A percentile compares a stretch with the other conserved stretches of the same genome.
phyloP scores from a whole-genome alignment of 1,284 basidiomycete species.

The Ceratobasidium theobromae region DNA sequence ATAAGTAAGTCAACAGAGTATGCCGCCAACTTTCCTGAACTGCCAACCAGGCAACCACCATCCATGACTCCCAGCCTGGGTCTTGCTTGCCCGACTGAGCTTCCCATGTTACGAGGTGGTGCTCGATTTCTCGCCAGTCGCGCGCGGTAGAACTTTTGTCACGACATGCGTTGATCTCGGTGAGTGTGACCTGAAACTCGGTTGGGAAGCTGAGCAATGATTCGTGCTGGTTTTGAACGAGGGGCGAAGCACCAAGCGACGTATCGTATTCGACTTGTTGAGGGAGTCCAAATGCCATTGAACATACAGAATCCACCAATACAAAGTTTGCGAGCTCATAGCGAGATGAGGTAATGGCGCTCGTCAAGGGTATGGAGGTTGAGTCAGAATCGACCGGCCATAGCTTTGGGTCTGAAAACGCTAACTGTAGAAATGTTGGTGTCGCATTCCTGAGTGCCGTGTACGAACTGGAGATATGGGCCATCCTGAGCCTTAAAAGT shows the following conservation, averaged over 20 bases:
- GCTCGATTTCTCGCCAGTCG: neutral
- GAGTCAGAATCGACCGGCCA: neutral
- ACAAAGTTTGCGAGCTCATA: slow-evolving; percentile 4
- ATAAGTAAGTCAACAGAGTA: neutral
- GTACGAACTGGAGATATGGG: neutral
- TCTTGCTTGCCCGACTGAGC: neutral
- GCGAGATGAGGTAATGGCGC: neutral
- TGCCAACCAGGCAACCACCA: neutral
- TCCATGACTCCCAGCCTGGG: neutral
- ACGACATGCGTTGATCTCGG: neutral
- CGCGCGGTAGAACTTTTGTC: neutral
- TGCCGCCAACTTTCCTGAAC: neutral
- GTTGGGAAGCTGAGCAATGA: neutral
- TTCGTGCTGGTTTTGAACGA: neutral
- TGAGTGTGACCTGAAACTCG: neutral
- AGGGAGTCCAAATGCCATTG: slow-evolving; percentile 3
- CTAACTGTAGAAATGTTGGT: neutral
- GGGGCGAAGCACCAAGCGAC: too few species aligned
- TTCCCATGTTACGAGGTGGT: neutral
- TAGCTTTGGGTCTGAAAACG: neutral
- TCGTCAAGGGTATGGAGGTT: neutral
- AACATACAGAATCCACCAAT: neutral
- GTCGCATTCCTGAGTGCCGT: neutral
- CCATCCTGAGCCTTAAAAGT: neutral
- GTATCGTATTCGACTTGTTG: slow-evolving; percentile 19